Percentiles rank a stretch among this genome's conserved stretches.
Conservation (phyloP, 176 grass and related monocot genomes). For the Elaeis guineensis region DNA sequence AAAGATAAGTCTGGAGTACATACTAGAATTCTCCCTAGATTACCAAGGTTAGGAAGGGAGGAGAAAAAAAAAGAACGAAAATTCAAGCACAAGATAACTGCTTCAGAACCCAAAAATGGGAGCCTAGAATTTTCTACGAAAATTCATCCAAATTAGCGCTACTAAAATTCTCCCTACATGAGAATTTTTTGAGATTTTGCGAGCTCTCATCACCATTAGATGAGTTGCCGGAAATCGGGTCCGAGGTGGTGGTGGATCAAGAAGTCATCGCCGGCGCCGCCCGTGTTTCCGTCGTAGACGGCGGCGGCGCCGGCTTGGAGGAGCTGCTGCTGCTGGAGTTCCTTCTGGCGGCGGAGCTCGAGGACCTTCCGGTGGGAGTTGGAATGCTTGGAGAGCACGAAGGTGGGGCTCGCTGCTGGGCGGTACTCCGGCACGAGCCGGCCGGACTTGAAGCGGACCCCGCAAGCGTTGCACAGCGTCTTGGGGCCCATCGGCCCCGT, state of each 20-base stretch:
- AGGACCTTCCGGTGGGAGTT: conserved; percentile 98
- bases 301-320: conserved; percentile 24
- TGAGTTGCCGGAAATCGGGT: conserved; percentile 57
- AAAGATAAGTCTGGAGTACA: conserved; percentile 16
- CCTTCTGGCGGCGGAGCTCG: conserved; percentile 82
- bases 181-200: conserved; percentile 18
- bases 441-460: conserved; percentile 85
- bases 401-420: conserved; percentile 80
- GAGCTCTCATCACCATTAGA: conserved; percentile 38
- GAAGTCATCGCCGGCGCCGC: conserved; percentile 38
- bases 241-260: conserved; percentile 58
- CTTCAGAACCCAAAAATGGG: conserved; percentile 14
- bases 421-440: conserved; percentile 93
- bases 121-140: conserved; percentile 5
- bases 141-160: too few relatives aligned
- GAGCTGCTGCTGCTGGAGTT: conserved; percentile 24
- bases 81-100: conserved; percentile 16
- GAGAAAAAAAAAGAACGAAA: conserved; percentile 43
- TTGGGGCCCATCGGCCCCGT: conserved; percentile 91
- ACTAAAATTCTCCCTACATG: conserved; percentile 27
- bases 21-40: conserved; percentile 28
- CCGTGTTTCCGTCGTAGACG: conserved; percentile 27
- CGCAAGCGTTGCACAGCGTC: conserved; percentile 98
- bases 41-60: conserved; percentile 27
- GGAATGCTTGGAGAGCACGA: conserved; percentile 67